Percentiles rank a stretch among this genome's conserved stretches.
These are phyloP conservation scores for Cutaneotrichosporon dermatis DNA, from an alignment of 1,284 basidiomycete species.

Conservation along the genomic window DNA sequence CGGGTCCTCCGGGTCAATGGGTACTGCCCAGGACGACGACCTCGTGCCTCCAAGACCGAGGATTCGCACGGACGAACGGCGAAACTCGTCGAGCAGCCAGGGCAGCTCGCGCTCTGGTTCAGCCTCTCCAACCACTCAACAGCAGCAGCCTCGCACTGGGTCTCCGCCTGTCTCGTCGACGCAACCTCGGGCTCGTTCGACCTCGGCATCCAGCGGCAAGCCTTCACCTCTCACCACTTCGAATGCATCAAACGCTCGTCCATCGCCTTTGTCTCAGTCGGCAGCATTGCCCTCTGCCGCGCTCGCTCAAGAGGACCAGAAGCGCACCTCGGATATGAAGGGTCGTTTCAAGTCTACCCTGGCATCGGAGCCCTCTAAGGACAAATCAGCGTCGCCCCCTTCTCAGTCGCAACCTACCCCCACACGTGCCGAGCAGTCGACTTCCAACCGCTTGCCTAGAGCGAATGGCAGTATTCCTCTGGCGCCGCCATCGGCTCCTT, in stretches of 20 bases:
- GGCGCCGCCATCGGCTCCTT: constrained; percentile 30
- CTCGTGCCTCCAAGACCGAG: constrained; percentile 13
- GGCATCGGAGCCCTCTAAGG: constrained; percentile 50
- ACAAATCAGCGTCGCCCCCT: constrained; percentile 19
- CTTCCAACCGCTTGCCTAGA: neutral
- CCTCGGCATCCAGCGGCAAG: constrained; percentile 5
- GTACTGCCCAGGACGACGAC: constrained; percentile 4
- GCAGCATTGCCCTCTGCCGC: constrained; percentile 16
- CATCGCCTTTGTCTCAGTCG: constrained; percentile 36
- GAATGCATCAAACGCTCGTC: constrained; percentile 14
- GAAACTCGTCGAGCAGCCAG: constrained; percentile 13
- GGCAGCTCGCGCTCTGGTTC: constrained; percentile 6
- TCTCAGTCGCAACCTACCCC: constrained; percentile 11
- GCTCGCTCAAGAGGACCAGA: constrained; percentile 50
- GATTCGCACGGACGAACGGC: constrained; percentile 10
- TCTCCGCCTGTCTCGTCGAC: constrained; percentile 1
- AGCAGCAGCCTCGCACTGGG: neutral
- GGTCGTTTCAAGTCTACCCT: constrained; percentile 62
- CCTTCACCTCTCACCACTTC: constrained; percentile 29
- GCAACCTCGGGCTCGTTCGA: neutral
- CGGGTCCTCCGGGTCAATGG: neutral
- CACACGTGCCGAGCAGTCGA: constrained; percentile 7
- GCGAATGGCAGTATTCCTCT: constrained; percentile 14
- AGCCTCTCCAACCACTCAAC: neutral
- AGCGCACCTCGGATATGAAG: constrained; percentile 52